These are phyloP conservation scores for Penicillium freii DNA, from an alignment of 2,329 filamentous ascomycete species.

Conservation along the genomic window DNA sequence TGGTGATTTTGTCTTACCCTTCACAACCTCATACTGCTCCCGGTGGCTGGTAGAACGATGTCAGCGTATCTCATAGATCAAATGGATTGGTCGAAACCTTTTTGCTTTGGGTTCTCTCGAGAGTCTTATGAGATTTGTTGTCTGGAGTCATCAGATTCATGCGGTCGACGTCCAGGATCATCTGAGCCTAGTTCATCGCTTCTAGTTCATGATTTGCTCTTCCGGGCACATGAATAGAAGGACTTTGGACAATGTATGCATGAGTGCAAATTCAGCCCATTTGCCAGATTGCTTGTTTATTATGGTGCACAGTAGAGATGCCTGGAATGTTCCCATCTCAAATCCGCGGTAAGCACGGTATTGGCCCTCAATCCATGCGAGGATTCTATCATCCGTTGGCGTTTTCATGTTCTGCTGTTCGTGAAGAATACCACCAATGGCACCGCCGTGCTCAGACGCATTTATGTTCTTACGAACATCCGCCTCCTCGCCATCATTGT, in stretches of 20 bases:
- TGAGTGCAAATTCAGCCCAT: conserved; percentile 50
- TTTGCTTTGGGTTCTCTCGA: neutral
- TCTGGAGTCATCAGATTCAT: neutral
- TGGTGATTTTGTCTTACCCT: no score
- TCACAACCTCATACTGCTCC: neutral
- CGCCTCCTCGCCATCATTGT: no score
- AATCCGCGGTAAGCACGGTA: no score
- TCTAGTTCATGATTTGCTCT: neutral
- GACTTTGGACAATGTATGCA: neutral
- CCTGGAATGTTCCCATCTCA: no score
- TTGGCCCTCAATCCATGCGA: no score
- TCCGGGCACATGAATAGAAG: neutral
- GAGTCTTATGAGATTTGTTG: neutral
- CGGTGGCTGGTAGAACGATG: neutral
- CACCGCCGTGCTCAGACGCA: no score
- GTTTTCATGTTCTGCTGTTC: no score
- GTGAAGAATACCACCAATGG: no score
- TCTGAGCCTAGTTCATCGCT: neutral
- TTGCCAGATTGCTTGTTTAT: conserved; percentile 57
- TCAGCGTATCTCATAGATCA: neutral
- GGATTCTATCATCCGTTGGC: no score
- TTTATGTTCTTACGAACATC: no score
- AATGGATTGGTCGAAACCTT: neutral
- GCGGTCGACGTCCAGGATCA: neutral
- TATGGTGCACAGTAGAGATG: conserved; percentile 21